A percentile compares a stretch with the other conserved stretches of the same genome.
Evolutionary conservation across 73 alveolate species (phyloP).

Genomic region (Symbiodinium natans): DNA sequence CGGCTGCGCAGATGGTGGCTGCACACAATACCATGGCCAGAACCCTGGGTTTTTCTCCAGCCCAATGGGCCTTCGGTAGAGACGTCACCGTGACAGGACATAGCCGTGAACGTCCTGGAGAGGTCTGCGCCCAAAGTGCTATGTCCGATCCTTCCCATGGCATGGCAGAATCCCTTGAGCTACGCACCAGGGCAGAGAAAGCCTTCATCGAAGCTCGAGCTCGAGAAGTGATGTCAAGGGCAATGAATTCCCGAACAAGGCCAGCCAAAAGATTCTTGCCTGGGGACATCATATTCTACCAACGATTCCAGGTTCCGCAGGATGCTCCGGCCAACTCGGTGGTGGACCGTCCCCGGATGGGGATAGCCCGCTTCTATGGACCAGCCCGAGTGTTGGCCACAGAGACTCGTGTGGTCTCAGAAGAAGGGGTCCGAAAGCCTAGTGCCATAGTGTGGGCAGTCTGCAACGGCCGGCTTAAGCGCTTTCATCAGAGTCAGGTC

Average conservation of each 20-base stretch:
- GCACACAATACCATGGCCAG: constrained; percentile 31
- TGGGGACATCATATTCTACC: neutral
- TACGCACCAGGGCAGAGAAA: neutral
- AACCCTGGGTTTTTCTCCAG: neutral
- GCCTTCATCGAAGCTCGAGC: neutral
- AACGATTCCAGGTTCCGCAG: neutral
- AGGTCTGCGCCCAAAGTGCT: neutral
- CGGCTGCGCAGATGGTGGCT: constrained; percentile 22
- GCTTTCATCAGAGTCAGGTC: neutral
- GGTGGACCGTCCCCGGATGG: neutral
- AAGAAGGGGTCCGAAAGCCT: neutral
- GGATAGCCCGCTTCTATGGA: neutral
- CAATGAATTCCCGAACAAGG: neutral
- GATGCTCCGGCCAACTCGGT: neutral
- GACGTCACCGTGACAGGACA: neutral
- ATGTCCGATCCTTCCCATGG: neutral
- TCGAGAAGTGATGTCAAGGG: neutral
- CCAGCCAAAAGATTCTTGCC: neutral
- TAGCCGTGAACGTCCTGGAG: neutral
- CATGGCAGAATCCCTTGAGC: neutral
- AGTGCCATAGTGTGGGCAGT: neutral
- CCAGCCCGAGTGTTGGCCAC: constrained; percentile 20
- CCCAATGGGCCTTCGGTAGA: constrained; percentile 34
- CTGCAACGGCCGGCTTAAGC: neutral
- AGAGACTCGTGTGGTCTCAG: neutral